Evolutionary conservation across 2,329 filamentous ascomycete genomes (phyloP).

Genomic region (Botrytis squamosa): DNA sequence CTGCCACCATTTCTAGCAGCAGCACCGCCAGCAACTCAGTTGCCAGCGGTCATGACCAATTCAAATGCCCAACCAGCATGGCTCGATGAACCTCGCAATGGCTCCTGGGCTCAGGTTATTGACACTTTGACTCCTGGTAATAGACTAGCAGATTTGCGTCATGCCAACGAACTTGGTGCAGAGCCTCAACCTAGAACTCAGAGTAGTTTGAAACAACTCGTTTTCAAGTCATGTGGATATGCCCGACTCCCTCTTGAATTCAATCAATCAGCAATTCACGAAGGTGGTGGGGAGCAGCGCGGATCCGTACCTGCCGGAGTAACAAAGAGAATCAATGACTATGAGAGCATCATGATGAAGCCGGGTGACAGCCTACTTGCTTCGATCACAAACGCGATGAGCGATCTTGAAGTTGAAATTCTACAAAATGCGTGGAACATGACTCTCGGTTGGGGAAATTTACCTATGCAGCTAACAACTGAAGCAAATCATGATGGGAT

Average conservation of each 20-base stretch:
- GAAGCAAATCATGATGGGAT: slow-evolving; percentile 34
- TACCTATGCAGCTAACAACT: not conserved
- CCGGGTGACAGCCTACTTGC: slow-evolving; percentile 31
- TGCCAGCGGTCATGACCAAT: slow-evolving; percentile 17
- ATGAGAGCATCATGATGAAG: slow-evolving; percentile 38
- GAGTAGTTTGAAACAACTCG: slow-evolving; percentile 30
- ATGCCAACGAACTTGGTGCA: slow-evolving; percentile 39
- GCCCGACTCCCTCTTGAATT: slow-evolving; percentile 36
- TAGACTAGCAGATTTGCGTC: slow-evolving; percentile 45
- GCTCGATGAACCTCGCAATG: slow-evolving; percentile 42
- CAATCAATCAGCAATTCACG: slow-evolving; percentile 33
- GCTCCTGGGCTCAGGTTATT: slow-evolving; percentile 52
- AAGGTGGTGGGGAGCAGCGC: not conserved
- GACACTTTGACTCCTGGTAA: slow-evolving; percentile 50
- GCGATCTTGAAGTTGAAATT: slow-evolving; percentile 27
- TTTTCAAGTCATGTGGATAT: slow-evolving; percentile 39
- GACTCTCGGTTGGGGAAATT: slow-evolving; percentile 30
- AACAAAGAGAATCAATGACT: slow-evolving; percentile 31
- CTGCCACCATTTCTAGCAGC: slow-evolving; percentile 1
- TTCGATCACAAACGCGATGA: slow-evolving; percentile 34
- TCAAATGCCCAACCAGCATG: slow-evolving; percentile 28
- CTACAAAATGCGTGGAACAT: slow-evolving; percentile 36
- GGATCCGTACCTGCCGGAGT: slow-evolving; percentile 24
- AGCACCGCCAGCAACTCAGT: not conserved
- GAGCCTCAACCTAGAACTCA: slow-evolving; percentile 29